These are phyloP conservation scores for Lactuca sativa DNA, from an alignment of 129 eudicot species.

Conservation along the genomic window DNA sequence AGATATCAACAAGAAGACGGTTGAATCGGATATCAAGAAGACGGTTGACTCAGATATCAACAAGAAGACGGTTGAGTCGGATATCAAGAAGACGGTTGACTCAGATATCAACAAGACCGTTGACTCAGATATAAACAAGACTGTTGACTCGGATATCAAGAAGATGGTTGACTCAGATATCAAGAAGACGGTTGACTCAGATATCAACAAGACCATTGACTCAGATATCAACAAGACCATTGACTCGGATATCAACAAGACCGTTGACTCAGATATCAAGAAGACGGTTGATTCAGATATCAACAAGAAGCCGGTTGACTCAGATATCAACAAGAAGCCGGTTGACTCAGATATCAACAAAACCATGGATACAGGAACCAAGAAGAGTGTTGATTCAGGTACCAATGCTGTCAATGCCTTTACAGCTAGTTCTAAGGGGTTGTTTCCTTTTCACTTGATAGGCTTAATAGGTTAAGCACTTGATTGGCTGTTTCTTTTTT, in stretches of 20 bases:
- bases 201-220: not conserved
- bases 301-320: constrained; percentile 7
- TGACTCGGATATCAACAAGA: constrained; percentile 3
- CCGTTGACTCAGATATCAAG: constrained; percentile 8
- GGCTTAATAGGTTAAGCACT: not conserved
- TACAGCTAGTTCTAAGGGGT: constrained; percentile 11
- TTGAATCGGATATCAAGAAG: constrained; percentile 10
- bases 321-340: not conserved
- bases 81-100: not conserved
- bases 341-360: not conserved
- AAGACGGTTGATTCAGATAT: constrained; percentile 11
- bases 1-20: not conserved
- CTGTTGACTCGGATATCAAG: not conserved
- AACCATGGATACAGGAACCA: not conserved
- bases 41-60: constrained; percentile 7
- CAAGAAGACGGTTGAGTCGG: not conserved
- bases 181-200: not conserved
- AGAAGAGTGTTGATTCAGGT: constrained; percentile 5
- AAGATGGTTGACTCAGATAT: constrained; percentile 4
- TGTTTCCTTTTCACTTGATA: not conserved
- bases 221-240: constrained; percentile 18
- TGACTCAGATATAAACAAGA: not conserved
- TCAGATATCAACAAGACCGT: not conserved
- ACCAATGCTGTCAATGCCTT: not conserved
- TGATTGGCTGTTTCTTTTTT: not conserved